Evolutionary conservation across 345 rosid species (phyloP).

Genomic region (Hypericum perforatum): DNA sequence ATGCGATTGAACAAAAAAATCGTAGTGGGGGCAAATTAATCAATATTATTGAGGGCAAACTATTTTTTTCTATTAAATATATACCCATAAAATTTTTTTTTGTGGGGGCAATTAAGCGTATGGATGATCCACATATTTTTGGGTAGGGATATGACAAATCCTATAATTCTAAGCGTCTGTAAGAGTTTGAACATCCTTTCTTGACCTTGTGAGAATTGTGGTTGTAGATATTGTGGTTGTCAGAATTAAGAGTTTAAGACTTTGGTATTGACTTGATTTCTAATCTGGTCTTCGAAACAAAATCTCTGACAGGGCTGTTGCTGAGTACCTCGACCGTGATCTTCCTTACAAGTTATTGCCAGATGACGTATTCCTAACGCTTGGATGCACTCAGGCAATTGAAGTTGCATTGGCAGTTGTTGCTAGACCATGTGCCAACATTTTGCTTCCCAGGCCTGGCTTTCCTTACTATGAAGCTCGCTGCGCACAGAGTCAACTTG

Average conservation of each 20-base stretch:
- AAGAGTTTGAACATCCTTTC: too few relatives aligned
- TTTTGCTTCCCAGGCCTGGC: slow-evolving; percentile 36
- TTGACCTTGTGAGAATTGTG: too few relatives aligned
- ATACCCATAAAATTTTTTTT: too few relatives aligned
- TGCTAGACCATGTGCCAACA: slow-evolving; percentile 44
- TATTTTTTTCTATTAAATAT: too few relatives aligned
- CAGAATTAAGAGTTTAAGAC: background rate
- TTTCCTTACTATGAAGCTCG: slow-evolving; percentile 38
- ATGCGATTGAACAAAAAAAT: too few relatives aligned
- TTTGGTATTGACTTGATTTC: background rate
- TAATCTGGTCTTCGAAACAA: background rate
- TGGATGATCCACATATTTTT: too few relatives aligned
- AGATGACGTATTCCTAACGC: slow-evolving; percentile 39
- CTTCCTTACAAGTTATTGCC: slow-evolving; percentile 42
- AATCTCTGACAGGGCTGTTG: slow-evolving; percentile 33
- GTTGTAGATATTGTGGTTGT: background rate
- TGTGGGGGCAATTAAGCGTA: too few relatives aligned
- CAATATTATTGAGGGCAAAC: too few relatives aligned
- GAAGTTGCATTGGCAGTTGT: slow-evolving; percentile 33
- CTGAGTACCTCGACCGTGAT: slow-evolving; percentile 34
- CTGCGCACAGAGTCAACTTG: slow-evolving; percentile 20
- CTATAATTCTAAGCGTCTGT: too few relatives aligned
- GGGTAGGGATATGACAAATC: too few relatives aligned
- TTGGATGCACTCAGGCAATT: slow-evolving; percentile 50
- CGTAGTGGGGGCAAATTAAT: too few relatives aligned